Evolutionary conservation across 2,329 filamentous ascomycete species (phyloP).

Genomic region (Emmonsiellopsis sp.): DNA sequence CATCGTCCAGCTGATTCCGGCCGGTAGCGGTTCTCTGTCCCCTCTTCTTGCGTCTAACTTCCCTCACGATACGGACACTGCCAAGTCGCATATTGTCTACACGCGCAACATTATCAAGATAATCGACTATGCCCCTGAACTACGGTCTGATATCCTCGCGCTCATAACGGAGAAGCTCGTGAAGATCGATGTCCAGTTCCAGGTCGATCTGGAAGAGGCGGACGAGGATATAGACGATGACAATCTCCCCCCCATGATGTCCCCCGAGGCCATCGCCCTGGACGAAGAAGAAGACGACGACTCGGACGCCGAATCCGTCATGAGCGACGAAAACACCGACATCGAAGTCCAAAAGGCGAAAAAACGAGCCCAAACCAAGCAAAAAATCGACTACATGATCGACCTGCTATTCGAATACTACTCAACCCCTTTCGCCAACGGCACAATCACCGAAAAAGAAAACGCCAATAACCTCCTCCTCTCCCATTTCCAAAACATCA

Average conservation of each 20-base stretch:
- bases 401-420: slow-evolving; percentile 83
- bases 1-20: slow-evolving; percentile 71
- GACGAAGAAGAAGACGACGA: slow-evolving; percentile 40
- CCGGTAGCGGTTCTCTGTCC: slow-evolving; percentile 61
- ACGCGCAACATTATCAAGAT: slow-evolving; percentile 74
- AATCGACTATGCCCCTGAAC: slow-evolving; percentile 64
- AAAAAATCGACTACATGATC: slow-evolving; percentile 84
- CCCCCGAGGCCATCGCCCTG: slow-evolving; percentile 9
- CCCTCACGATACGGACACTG: slow-evolving; percentile 66
- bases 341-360: slow-evolving; percentile 42
- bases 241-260: slow-evolving; percentile 43
- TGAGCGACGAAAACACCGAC: slow-evolving; percentile 48
- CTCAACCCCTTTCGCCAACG: slow-evolving; percentile 59
- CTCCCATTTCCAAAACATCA: slow-evolving; percentile 75
- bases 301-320: slow-evolving; percentile 55
- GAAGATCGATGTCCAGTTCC: slow-evolving; percentile 91
- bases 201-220: slow-evolving; percentile 83
- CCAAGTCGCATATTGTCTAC: slow-evolving; percentile 75
- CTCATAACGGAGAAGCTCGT: slow-evolving; percentile 79
- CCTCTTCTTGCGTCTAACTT: slow-evolving; percentile 60
- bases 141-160: slow-evolving; percentile 71
- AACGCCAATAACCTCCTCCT: slow-evolving; percentile 70
- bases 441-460: slow-evolving; percentile 58
- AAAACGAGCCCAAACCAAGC: slow-evolving; percentile 70
- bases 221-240: slow-evolving; percentile 78